Conservation (phyloP, 352 stramenopile species). For the Pythium aquatile region DNA sequence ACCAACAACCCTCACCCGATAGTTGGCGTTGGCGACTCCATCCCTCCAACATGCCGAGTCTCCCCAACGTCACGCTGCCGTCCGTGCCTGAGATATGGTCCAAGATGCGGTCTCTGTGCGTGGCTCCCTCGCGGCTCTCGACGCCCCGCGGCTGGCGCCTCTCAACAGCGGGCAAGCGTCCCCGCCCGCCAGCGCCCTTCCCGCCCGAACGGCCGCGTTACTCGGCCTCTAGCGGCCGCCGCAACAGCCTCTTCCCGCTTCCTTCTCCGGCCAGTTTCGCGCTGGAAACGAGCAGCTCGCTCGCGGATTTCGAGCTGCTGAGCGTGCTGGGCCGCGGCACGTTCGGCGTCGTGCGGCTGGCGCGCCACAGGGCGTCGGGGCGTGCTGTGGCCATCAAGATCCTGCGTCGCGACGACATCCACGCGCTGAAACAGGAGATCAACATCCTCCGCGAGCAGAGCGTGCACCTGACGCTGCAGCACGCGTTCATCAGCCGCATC, state of each 20-base stretch:
- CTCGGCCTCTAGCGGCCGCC: slow-evolving; percentile 21
- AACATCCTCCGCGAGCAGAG: slow-evolving; percentile 72
- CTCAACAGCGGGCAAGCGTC: slow-evolving; percentile 26
- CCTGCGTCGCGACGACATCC: slow-evolving; percentile 39
- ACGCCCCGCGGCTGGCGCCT: slow-evolving; percentile 32
- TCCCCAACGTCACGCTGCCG: slow-evolving; percentile 23
- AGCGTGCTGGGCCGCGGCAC: slow-evolving; percentile 63
- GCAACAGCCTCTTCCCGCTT: slow-evolving; percentile 19
- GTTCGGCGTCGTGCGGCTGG: slow-evolving; percentile 70
- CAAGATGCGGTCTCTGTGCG: slow-evolving; percentile 19
- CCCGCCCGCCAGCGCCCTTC: slow-evolving; percentile 20
- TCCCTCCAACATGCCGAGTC: slow-evolving; percentile 20
- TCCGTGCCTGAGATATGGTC: slow-evolving; percentile 17
- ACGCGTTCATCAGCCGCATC: slow-evolving; percentile 60
- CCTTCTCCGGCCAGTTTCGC: slow-evolving; percentile 22
- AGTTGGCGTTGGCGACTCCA: neutral
- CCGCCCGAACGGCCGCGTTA: slow-evolving; percentile 16
- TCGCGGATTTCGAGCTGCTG: slow-evolving; percentile 60
- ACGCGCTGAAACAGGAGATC: slow-evolving; percentile 61
- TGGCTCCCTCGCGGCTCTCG: slow-evolving; percentile 31
- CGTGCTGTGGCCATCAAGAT: slow-evolving; percentile 62
- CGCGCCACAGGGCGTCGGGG: slow-evolving; percentile 53
- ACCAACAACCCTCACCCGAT: neutral
- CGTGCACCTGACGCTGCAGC: slow-evolving; percentile 51
- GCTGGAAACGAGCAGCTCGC: slow-evolving; percentile 29